Percentiles rank a stretch among this genome's conserved stretches.
Evolutionary conservation across 352 stramenopile species (phyloP).

Genomic region (Thraustotheca clavata): DNA sequence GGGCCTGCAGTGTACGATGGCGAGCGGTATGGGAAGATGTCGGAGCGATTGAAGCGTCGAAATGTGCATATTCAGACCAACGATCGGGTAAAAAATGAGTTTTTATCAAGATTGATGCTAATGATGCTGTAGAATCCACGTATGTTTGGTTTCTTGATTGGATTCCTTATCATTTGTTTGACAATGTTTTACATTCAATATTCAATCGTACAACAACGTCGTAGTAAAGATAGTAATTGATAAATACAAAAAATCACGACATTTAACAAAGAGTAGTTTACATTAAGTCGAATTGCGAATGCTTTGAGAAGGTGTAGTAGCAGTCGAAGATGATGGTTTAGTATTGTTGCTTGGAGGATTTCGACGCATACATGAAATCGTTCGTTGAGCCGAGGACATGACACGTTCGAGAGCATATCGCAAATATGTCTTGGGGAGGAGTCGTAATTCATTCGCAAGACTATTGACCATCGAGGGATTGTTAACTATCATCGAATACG

Average conservation of each 20-base stretch:
- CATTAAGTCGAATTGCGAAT: background rate
- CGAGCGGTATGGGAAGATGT: conserved; percentile 78
- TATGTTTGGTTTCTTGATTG: conserved; percentile 49
- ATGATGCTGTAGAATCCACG: conserved; percentile 41
- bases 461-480: conserved; percentile 3
- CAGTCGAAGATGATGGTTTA: background rate
- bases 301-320: background rate
- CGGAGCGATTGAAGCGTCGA: conserved; percentile 69
- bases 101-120: background rate
- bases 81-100: background rate
- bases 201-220: background rate
- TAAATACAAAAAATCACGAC: too few species aligned
- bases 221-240: background rate
- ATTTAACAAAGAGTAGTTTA: too few species aligned
- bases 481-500: conserved; percentile 14
- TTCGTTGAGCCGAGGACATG: background rate
- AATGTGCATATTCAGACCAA: conserved; percentile 8
- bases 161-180: conserved; percentile 38
- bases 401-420: conserved; percentile 10
- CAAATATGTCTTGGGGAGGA: conserved; percentile 16
- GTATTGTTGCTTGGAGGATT: background rate
- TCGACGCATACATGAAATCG: background rate
- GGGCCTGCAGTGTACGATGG: conserved; percentile 74
- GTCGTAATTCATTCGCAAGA: conserved; percentile 6
- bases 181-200: conserved; percentile 40